Evolutionary conservation across 1,284 basidiomycete genomes (phyloP).

Genomic region (Mrakiaceae sp.): DNA sequence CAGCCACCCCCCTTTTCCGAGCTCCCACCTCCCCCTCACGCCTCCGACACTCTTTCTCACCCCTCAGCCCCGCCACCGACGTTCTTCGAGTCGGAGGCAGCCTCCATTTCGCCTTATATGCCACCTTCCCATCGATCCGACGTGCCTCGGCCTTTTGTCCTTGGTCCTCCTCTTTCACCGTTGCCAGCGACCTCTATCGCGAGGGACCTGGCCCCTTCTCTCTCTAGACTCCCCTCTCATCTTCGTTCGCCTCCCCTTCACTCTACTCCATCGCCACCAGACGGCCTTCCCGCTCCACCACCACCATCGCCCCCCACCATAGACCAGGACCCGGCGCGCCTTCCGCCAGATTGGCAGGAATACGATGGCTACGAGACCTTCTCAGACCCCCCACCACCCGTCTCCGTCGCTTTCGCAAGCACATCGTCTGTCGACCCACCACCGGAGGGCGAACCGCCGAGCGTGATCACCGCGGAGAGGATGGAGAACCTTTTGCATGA

Average conservation of each 20-base stretch:
- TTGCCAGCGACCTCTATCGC: background rate
- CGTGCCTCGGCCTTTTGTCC: background rate
- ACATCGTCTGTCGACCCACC: conserved; percentile 34
- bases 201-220: background rate
- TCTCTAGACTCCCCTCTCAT: background rate
- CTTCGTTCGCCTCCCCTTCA: background rate
- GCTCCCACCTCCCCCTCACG: conserved; percentile 1
- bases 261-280: background rate
- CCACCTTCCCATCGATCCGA: background rate
- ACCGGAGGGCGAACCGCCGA: conserved; percentile 26
- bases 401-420: conserved; percentile 28
- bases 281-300: background rate
- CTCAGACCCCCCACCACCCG: conserved; percentile 31
- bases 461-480: conserved; percentile 19
- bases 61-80: conserved; percentile 3
- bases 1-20: conserved; percentile 17
- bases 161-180: background rate
- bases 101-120: background rate
- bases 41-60: background rate
- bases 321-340: background rate
- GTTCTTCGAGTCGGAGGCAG: conserved; percentile 3
- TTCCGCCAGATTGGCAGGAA: conserved; percentile 22
- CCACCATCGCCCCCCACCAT: background rate
- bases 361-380: conserved; percentile 38
- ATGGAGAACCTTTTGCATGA: conserved; percentile 27